Percentiles rank a stretch among this genome's conserved stretches.
phyloP scores from a whole-genome alignment of 2,329 filamentous ascomycete species.

The Fusarium oligoseptatum region DNA sequence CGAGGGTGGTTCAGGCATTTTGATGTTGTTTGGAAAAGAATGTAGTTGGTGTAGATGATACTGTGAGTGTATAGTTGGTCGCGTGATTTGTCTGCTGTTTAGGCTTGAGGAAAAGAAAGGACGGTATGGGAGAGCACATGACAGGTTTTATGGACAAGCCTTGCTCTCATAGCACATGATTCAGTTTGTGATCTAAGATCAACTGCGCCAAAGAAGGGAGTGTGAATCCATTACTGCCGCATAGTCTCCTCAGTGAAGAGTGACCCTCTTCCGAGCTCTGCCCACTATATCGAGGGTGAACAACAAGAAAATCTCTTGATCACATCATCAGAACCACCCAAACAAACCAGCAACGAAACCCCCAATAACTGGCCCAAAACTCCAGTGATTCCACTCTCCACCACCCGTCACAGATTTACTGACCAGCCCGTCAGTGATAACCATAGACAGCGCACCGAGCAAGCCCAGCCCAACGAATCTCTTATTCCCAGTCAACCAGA shows the following conservation, averaged over 20 bases:
- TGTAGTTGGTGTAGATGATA: not conserved
- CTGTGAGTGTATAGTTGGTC: not conserved
- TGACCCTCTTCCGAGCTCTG: not conserved
- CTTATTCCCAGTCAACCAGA: slow-evolving; percentile 26
- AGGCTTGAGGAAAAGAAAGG: not conserved
- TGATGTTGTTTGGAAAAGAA: not conserved
- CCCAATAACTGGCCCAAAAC: slow-evolving; percentile 21
- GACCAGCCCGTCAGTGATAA: slow-evolving; percentile 30
- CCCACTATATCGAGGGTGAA: not conserved
- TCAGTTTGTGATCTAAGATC: not conserved
- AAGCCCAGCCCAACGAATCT: slow-evolving; percentile 17
- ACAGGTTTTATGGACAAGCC: not conserved
- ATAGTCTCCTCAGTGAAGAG: not conserved
- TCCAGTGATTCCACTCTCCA: slow-evolving; percentile 42
- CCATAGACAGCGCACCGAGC: slow-evolving; percentile 14
- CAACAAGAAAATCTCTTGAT: not conserved
- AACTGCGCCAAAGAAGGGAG: not conserved
- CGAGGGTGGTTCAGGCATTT: not conserved
- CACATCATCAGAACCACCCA: slow-evolving; percentile 10
- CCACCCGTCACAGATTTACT: slow-evolving; percentile 29
- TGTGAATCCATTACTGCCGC: not conserved
- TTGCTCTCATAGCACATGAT: not conserved
- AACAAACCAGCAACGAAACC: not conserved
- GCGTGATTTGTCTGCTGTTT: not conserved
- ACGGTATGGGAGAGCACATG: not conserved